Conservation (phyloP, 1,284 basidiomycete species). For the Cutaneotrichosporon curvatum region DNA sequence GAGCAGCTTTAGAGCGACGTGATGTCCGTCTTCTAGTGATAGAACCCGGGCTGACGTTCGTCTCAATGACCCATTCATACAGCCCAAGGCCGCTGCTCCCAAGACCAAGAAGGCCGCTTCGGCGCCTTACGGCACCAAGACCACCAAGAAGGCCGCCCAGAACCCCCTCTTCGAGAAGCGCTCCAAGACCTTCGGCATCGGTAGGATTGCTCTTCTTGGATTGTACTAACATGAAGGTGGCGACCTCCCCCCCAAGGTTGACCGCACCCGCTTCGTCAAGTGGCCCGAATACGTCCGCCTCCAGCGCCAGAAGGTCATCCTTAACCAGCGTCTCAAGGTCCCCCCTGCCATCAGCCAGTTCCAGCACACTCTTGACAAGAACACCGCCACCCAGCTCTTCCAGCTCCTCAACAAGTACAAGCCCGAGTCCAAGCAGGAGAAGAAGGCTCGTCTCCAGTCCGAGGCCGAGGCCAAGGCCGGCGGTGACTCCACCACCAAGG, state of each 20-base stretch:
- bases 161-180: slow-evolving; percentile 93
- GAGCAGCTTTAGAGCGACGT: slow-evolving; percentile 25
- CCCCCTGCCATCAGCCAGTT: slow-evolving; percentile 98
- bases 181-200: slow-evolving; percentile 92
- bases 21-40: slow-evolving; percentile 22
- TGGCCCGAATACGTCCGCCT: slow-evolving; percentile 99
- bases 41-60: slow-evolving; percentile 32
- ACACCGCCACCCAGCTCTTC: slow-evolving; percentile 97
- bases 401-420: slow-evolving; percentile 91
- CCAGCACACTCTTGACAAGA: slow-evolving; percentile 97
- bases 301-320: slow-evolving; percentile 97
- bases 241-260: slow-evolving; percentile 82
- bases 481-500: slow-evolving; percentile 50
- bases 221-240: slow-evolving; percentile 58
- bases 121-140: slow-evolving; percentile 58
- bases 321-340: slow-evolving; percentile 96
- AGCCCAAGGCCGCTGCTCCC: slow-evolving; percentile 48
- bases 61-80: slow-evolving; percentile 43
- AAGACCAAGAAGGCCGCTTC: slow-evolving; percentile 47
- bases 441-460: slow-evolving; percentile 88
- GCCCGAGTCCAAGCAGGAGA: slow-evolving; percentile 75
- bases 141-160: slow-evolving; percentile 67
- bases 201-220: slow-evolving; percentile 49
- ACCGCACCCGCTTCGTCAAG: slow-evolving; percentile 97
- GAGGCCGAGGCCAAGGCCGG: slow-evolving; percentile 61